Conservation (phyloP, 495 filamentous ascomycete genomes). For the Ramalina peruviana region DNA sequence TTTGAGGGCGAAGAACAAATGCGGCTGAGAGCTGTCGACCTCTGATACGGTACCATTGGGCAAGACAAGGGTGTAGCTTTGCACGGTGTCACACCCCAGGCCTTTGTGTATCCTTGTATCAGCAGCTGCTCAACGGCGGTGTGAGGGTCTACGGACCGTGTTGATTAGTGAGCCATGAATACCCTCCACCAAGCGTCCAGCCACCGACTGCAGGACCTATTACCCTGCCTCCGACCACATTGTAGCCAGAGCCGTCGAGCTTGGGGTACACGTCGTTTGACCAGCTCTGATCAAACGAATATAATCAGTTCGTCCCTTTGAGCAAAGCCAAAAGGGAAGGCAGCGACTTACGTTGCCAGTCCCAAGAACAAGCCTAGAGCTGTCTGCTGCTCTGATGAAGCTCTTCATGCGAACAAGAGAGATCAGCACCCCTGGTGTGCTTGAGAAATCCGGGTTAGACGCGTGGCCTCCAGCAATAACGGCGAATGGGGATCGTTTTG, state of each 20-base stretch:
- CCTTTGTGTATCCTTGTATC: neutral
- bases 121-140: neutral
- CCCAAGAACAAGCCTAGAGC: slow-evolving; percentile 7
- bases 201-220: slow-evolving; percentile 8
- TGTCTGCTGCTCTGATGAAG: slow-evolving; percentile 3
- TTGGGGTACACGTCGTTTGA: slow-evolving; percentile 10
- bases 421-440: slow-evolving; percentile 9
- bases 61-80: slow-evolving; percentile 12
- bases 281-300: neutral
- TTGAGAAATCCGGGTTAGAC: slow-evolving; percentile 13
- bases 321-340: neutral
- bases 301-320: neutral
- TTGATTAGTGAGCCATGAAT: slow-evolving; percentile 13
- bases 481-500: slow-evolving; percentile 6
- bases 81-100: slow-evolving; percentile 8
- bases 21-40: neutral
- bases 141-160: neutral
- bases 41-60: slow-evolving; percentile 8
- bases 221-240: slow-evolving; percentile 11
- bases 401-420: slow-evolving; percentile 3
- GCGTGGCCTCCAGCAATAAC: slow-evolving; percentile 13
- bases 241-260: slow-evolving; percentile 4
- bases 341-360: slow-evolving; percentile 4
- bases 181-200: slow-evolving; percentile 14
- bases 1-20: slow-evolving; percentile 6